Conservation (phyloP, 345 rosid genomes). For the Salix purpurea region DNA sequence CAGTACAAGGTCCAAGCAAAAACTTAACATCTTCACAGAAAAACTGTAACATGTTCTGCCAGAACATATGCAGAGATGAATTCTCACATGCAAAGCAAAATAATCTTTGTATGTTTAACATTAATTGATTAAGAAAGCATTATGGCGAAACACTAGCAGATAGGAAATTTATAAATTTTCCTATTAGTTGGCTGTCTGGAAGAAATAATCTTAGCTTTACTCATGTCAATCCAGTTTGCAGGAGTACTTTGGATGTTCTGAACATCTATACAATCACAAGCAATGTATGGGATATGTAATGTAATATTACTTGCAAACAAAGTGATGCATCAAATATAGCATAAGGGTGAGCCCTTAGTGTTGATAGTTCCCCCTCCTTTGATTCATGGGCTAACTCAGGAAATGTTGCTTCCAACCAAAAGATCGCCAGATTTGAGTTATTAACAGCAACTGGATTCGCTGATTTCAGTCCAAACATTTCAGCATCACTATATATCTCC, state of each 20-base stretch:
- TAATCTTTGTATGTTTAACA: background rate
- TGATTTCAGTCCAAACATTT: conserved; percentile 64
- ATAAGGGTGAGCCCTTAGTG: conserved; percentile 65
- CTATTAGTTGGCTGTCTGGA: background rate
- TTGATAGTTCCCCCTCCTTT: conserved; percentile 36
- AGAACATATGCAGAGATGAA: background rate
- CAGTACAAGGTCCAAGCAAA: background rate
- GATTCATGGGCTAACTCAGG: conserved; percentile 63
- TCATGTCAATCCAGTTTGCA: background rate
- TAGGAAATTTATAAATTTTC: background rate
- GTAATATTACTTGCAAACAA: conserved; percentile 70
- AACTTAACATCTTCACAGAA: background rate
- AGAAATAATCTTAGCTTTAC: background rate
- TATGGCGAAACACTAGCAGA: background rate
- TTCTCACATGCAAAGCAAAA: background rate
- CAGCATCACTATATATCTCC: conserved; percentile 86
- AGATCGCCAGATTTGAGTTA: conserved; percentile 76
- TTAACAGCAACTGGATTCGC: conserved; percentile 52
- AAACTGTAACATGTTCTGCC: background rate
- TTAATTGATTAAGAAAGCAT: background rate
- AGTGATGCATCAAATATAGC: conserved; percentile 80
- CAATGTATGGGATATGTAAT: background rate
- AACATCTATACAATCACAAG: background rate
- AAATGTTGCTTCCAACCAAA: conserved; percentile 93
- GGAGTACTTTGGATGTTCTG: background rate